Evolutionary conservation across 1,139 yeast genomes (phyloP).

Genomic region (Hanseniaspora uvarum): DNA sequence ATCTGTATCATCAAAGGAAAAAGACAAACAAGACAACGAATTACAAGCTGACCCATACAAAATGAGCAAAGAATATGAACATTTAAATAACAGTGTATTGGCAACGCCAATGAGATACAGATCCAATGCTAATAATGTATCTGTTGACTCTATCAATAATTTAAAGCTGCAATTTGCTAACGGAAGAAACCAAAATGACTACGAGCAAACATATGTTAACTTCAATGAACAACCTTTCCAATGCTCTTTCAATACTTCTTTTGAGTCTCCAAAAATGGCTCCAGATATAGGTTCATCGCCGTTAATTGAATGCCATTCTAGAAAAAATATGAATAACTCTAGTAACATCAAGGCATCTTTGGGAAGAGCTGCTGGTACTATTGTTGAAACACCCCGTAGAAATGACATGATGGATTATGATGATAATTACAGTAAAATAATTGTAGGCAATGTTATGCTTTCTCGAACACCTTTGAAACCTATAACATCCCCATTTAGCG

Average conservation of each 20-base stretch:
- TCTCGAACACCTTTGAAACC: slow-evolving; percentile 16
- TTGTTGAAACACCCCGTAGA: slow-evolving; percentile 11
- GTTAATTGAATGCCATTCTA: slow-evolving; percentile 12
- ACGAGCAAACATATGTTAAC: slow-evolving; percentile 1
- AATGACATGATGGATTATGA: slow-evolving; percentile 6
- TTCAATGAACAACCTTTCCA: slow-evolving; percentile 14
- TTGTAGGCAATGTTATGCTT: slow-evolving; percentile 15
- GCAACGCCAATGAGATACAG: slow-evolving; percentile 8
- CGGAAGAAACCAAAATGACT: background rate
- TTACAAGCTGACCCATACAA: background rate
- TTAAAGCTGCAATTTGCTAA: slow-evolving; percentile 1
- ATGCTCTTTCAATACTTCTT: slow-evolving; percentile 17
- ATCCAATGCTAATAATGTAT: background rate
- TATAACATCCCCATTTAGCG: slow-evolving; percentile 7
- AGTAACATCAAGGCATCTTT: background rate
- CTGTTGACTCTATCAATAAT: background rate
- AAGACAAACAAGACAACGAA: background rate
- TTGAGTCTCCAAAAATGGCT: slow-evolving; percentile 16
- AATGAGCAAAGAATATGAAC: background rate
- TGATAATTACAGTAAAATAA: slow-evolving; percentile 9
- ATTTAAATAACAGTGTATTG: background rate
- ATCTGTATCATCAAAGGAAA: background rate
- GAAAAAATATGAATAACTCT: background rate
- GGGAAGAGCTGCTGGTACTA: slow-evolving; percentile 10
- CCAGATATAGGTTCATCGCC: slow-evolving; percentile 9